Evolutionary conservation across 1,284 basidiomycete genomes (phyloP).

Genomic region (Cryptococcus sp.): DNA sequence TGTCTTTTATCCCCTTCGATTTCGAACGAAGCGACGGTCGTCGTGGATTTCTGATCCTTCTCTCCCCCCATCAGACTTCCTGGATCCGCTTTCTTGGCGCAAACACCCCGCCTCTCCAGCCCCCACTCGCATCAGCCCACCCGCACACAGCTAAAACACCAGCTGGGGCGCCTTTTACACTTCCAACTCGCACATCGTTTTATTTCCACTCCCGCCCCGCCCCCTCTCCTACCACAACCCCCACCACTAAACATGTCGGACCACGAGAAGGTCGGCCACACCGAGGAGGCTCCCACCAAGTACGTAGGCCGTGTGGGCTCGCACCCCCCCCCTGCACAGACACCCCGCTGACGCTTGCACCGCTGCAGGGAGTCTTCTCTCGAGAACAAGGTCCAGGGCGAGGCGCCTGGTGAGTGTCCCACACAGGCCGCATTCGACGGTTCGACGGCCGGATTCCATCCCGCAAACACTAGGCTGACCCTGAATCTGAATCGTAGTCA

Average conservation of each 20-base stretch:
- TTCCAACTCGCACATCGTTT: constrained; percentile 10
- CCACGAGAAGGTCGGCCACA: constrained; percentile 40
- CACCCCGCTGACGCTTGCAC: constrained; percentile 5
- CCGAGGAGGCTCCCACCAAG: constrained; percentile 44
- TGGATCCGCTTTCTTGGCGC: constrained; percentile 17
- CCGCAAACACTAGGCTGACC: background rate
- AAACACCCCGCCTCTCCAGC: constrained; percentile 4
- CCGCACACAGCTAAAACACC: constrained; percentile 20
- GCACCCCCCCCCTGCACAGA: background rate
- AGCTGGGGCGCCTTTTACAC: constrained; percentile 13
- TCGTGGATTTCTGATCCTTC: constrained; percentile 9
- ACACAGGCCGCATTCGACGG: background rate
- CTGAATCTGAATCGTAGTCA: background rate
- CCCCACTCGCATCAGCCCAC: constrained; percentile 12
- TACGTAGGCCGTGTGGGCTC: constrained; percentile 21
- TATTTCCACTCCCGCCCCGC: constrained; percentile 7
- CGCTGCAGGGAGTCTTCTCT: constrained; percentile 38
- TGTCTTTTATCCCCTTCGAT: constrained; percentile 10
- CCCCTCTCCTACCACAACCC: constrained; percentile 7
- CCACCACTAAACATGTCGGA: constrained; percentile 32
- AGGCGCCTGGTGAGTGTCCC: constrained; percentile 26
- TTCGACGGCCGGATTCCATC: background rate
- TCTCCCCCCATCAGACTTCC: constrained; percentile 13
- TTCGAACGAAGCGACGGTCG: constrained; percentile 12
- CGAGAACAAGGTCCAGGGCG: constrained; percentile 26